Evolutionary conservation across 768 basidiomycete genomes (phyloP).

Genomic region (Tulasnella sp.): DNA sequence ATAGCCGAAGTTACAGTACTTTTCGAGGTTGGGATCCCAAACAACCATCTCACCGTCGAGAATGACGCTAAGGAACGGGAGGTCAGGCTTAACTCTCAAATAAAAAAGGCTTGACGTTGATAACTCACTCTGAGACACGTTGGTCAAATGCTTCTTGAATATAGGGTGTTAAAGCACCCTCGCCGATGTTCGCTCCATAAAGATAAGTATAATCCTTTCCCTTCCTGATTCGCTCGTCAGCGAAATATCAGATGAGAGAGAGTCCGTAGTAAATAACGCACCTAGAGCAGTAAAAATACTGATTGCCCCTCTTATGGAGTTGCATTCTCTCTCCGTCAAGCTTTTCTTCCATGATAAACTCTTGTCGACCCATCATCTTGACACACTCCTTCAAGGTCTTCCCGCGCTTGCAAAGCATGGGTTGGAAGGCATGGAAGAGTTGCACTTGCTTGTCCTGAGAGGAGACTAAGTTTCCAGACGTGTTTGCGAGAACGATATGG

Average conservation of each 20-base stretch:
- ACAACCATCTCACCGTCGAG: conserved; percentile 98
- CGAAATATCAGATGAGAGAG: too few species aligned
- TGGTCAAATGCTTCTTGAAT: conserved; percentile 67
- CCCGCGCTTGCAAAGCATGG: conserved; percentile 88
- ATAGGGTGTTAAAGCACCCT: conserved; percentile 79
- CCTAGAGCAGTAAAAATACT: conserved; percentile 91
- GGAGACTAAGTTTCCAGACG: too few species aligned
- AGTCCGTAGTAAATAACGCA: conserved; percentile 27
- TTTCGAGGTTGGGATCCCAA: conserved; percentile 84
- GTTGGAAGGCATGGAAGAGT: conserved; percentile 77
- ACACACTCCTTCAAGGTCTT: conserved; percentile 73
- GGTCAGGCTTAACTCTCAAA: not conserved
- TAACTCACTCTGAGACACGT: conserved; percentile 65
- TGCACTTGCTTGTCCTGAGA: conserved; percentile 73
- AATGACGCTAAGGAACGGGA: conserved; percentile 52
- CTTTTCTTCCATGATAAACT: conserved; percentile 94
- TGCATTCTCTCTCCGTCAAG: conserved; percentile 96
- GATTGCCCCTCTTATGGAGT: conserved; percentile 81
- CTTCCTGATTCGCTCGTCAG: conserved; percentile 39
- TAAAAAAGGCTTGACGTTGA: too few species aligned
- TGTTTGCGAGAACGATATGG: too few species aligned
- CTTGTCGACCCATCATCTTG: conserved; percentile 63
- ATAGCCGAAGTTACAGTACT: conserved; percentile 85
- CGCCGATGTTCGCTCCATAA: conserved; percentile 74
- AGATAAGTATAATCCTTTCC: conserved; percentile 85